These are phyloP conservation scores for Bruguiera hainesii DNA, from an alignment of 441 rosid genomes.

Conservation along the genomic window DNA sequence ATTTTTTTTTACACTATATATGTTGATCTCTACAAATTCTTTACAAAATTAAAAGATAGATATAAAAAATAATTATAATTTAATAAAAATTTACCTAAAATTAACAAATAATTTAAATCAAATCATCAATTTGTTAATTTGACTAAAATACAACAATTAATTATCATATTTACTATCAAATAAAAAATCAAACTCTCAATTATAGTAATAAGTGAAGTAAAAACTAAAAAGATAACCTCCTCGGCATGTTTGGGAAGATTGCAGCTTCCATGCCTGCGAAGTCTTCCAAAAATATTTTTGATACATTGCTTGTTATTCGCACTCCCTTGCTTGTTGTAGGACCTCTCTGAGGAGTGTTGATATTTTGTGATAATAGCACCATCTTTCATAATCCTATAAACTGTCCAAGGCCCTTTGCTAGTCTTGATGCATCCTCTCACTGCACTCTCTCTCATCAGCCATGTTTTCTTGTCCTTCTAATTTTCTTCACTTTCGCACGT, in stretches of 20 bases:
- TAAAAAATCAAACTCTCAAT: no score
- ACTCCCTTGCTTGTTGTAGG: slow-evolving; percentile 36
- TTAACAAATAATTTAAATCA: no score
- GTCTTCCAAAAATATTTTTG: slow-evolving; percentile 35
- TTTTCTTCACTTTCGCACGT: background rate
- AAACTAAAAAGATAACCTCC: no score
- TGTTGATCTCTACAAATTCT: no score
- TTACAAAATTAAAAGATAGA: no score
- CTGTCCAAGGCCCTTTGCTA: slow-evolving; percentile 37
- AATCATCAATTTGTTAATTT: no score
- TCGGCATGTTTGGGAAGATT: slow-evolving; percentile 31
- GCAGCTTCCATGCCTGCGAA: slow-evolving; percentile 38
- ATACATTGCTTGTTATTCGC: slow-evolving; percentile 28
- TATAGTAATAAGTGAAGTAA: no score
- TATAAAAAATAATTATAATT: no score
- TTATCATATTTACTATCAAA: no score
- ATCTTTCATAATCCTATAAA: slow-evolving; percentile 25
- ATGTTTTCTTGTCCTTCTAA: background rate
- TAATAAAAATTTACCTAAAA: no score
- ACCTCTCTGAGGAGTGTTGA: slow-evolving; percentile 29
- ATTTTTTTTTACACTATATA: no score
- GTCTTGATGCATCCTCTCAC: slow-evolving; percentile 18
- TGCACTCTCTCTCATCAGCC: slow-evolving; percentile 5
- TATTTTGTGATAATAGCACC: slow-evolving; percentile 25
- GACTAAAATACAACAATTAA: no score